Conservation (phyloP, 2,329 filamentous ascomycete species). For the Rugonectria rugulosa region DNA sequence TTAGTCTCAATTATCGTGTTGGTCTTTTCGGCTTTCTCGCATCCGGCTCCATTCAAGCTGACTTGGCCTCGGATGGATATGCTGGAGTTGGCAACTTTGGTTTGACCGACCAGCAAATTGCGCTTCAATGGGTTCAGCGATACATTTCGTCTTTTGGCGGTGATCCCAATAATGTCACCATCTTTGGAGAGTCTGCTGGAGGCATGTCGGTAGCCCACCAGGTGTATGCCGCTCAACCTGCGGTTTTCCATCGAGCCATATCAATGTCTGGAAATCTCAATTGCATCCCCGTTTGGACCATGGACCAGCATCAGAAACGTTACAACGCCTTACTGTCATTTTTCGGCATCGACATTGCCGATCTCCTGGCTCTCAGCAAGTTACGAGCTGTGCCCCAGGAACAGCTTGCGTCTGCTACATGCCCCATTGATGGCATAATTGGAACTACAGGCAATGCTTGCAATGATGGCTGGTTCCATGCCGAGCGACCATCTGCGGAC, state of each 20-base stretch:
- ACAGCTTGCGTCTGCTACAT: constrained; percentile 14
- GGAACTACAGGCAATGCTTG: constrained; percentile 25
- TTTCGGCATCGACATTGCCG: constrained; percentile 18
- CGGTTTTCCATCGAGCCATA: constrained; percentile 22
- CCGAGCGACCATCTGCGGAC: background rate
- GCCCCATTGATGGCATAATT: constrained; percentile 17
- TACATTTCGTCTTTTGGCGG: constrained; percentile 23
- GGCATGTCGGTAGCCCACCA: constrained; percentile 23
- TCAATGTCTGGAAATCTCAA: constrained; percentile 25
- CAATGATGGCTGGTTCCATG: constrained; percentile 20
- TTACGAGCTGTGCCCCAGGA: constrained; percentile 17
- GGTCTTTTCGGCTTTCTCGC: constrained; percentile 20
- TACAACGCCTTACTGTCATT: constrained; percentile 20
- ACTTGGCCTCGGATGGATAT: constrained; percentile 12
- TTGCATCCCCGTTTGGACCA: constrained; percentile 17
- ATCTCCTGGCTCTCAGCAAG: constrained; percentile 14
- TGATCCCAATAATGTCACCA: constrained; percentile 19
- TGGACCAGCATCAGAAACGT: constrained; percentile 20
- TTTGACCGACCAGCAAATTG: constrained; percentile 19
- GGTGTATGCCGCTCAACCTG: constrained; percentile 12
- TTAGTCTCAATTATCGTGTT: constrained; percentile 23
- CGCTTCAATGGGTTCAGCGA: constrained; percentile 19
- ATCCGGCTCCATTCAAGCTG: constrained; percentile 12
- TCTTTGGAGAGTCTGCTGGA: constrained; percentile 22
- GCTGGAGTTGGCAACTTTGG: constrained; percentile 22